A percentile compares a stretch with the other conserved stretches of the same genome.
Conservation (phyloP, 2,329 filamentous ascomycete species). For the Phaeosphaeria sp. region DNA sequence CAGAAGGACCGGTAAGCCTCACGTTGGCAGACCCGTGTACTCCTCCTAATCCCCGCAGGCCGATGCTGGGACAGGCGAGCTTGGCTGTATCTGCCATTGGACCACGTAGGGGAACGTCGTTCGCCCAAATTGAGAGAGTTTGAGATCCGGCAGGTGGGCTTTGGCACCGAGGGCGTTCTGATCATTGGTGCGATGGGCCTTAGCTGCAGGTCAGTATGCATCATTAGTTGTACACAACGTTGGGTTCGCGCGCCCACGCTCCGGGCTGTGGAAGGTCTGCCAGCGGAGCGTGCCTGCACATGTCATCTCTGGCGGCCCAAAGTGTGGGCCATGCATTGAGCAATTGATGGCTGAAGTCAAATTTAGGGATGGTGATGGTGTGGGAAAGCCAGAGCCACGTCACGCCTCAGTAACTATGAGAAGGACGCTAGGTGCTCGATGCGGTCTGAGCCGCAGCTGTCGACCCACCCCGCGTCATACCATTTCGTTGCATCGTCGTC, state of each 20-base stretch:
- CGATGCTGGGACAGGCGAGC: slow-evolving; percentile 26
- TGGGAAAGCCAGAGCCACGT: slow-evolving; percentile 34
- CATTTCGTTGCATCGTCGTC: slow-evolving; percentile 20
- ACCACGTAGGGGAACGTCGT: slow-evolving; percentile 44
- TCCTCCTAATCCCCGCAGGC: slow-evolving; percentile 34
- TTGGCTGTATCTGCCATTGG: slow-evolving; percentile 42
- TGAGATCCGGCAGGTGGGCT: slow-evolving; percentile 37
- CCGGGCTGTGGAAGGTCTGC: slow-evolving; percentile 30
- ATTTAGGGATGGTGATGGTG: slow-evolving; percentile 30
- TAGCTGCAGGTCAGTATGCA: slow-evolving; percentile 39
- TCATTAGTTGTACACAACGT: slow-evolving; percentile 30
- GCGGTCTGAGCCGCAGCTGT: slow-evolving; percentile 15
- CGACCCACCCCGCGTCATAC: slow-evolving; percentile 19
- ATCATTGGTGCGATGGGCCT: slow-evolving; percentile 33
- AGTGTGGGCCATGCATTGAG: slow-evolving; percentile 23
- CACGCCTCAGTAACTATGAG: slow-evolving; percentile 15
- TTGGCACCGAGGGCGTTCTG: slow-evolving; percentile 22
- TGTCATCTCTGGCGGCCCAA: slow-evolving; percentile 24
- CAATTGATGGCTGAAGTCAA: slow-evolving; percentile 24
- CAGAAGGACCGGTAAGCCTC: slow-evolving; percentile 35
- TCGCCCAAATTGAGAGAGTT: slow-evolving; percentile 37
- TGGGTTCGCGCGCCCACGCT: slow-evolving; percentile 23
- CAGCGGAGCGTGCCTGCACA: slow-evolving; percentile 27
- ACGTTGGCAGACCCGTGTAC: slow-evolving; percentile 36
- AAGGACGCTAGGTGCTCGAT: neutral